Evolutionary conservation across 805 yeast genomes (phyloP), one percentile per base, ranked within the genome.

Genomic region (Candida broadrunensis): DNA sequence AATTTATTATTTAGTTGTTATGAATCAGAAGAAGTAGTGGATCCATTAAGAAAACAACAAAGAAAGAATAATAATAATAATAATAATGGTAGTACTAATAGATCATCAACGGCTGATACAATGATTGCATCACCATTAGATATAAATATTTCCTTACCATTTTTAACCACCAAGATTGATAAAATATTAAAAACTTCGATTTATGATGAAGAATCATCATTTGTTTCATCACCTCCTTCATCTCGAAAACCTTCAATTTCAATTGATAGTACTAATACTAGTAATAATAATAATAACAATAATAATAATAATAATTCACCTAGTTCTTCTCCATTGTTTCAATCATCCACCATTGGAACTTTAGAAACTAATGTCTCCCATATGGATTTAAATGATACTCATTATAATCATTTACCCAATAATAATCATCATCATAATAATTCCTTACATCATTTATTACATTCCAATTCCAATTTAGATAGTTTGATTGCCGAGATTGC

Each of bases 1-100:
- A 85, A 85, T 49, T 56, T 85, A 26, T 55, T 85, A 31, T 77
- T 80, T 4, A 72, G 78, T 44, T 77, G 83, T 48, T 78, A 75
- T 47, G 73, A 73, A 21, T 54, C 56, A 1, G 66, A 59, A 32
- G 42, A 39, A 18, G 42, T 25, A 15, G 15, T 17, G 16, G 36
- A 33, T 21, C 19, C 35, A 18, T 26, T 37, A 3, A 14, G 21
- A 37, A 29, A 33, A 38, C 37, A 23, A 29, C 12, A 13, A 26
- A 8, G 11, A 13, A 26, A 36, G 19, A 11, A 17, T 11, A 27
- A 14, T 30, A 8, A 24, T 18, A 33, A 33, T 12, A 30, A 37
- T 19, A 15, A 27, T 12, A 20, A 30, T 16, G 14, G 6, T 12
- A 31, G 14, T 16, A 31, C 8, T 16, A 26, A 26, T 26, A 26